Evolutionary conservation across 371 early-diverging fungal genomes (phyloP), one percentile per base, ranked within the genome.

Genomic region (Mortierella sp.): DNA sequence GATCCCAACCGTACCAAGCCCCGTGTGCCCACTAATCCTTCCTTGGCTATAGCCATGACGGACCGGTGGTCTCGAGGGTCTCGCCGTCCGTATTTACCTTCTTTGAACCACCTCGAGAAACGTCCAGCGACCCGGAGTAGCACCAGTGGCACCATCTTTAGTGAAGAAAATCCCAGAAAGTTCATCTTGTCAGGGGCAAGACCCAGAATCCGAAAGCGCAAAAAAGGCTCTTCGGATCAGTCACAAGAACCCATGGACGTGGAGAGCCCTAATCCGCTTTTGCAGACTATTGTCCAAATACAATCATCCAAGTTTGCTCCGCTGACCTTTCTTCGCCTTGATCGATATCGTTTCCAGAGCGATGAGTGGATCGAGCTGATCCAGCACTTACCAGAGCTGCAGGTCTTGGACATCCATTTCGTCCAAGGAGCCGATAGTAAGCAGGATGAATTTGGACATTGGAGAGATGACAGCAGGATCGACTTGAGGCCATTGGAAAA

Each of bases 361-460:
- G 57, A 60, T n/a, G 74, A 74, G 45, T 68, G 68, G 29, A 37
- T 74, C 23, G 64, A 60, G 28, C 25, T 68, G 57, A 63, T 74
- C 57, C 57, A 52, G 15, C 65, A 64, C 21, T 30, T 74, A n/a
- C 68, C 68, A 9, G 64, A 60, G 9, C 46, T 74, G 4, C 64
- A 74, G 30, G 59, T 51, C 29, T 53, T 74, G 26, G 68, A 74
- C 21, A 7, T 74, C 30, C 64, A 74, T 6, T 30, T 74, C 44
- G n/a, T 60, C 43, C 48, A 62, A 16, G n/a, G 37, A 21, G 59
- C 48, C 60, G 44, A 72, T 0, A 52, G 56, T 23, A 18, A 64
- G 44, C 14, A n/a, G 43, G 11, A 64, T 60, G 73, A 44, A 58
- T 18, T 28, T 73, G 11, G 68, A 67, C n/a, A 28, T 58, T 23